These are phyloP conservation scores for Clarireedia sp. DNA, from an alignment of 2,329 filamentous ascomycete species.

Conservation along the genomic window DNA sequence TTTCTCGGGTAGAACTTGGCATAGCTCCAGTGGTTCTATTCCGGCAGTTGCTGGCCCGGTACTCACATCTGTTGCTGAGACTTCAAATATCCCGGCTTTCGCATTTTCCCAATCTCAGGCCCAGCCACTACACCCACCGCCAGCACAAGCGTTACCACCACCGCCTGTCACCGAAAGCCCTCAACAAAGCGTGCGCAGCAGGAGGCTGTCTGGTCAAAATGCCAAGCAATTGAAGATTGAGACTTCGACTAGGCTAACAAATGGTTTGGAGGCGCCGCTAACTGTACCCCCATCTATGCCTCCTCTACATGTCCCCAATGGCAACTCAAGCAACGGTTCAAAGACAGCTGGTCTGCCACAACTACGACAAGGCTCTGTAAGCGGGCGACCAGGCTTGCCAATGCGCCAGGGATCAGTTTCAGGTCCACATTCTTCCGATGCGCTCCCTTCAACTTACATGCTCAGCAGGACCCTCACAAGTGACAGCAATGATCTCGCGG, in stretches of 20 bases:
- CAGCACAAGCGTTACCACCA: constrained; percentile 27
- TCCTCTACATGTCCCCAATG: constrained; percentile 19
- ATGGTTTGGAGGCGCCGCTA: constrained; percentile 13
- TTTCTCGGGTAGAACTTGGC: constrained; percentile 70
- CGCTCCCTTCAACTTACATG: constrained; percentile 27
- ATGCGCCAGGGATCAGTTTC: constrained; percentile 24
- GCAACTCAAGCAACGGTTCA: constrained; percentile 14
- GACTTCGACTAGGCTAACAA: constrained; percentile 39
- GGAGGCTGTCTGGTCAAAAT: constrained; percentile 74
- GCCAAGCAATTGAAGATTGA: constrained; percentile 83
- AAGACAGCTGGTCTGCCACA: constrained; percentile 24
- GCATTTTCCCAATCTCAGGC: constrained; percentile 22
- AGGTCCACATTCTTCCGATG: constrained; percentile 24
- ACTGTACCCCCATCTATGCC: constrained; percentile 23
- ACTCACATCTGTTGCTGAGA: constrained; percentile 65
- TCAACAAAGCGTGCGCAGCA: constrained; percentile 55
- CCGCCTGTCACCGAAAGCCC: constrained; percentile 34
- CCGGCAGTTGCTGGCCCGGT: constrained; percentile 59
- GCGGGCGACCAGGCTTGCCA: constrained; percentile 19
- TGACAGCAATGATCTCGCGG: constrained; percentile 30
- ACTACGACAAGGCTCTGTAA: constrained; percentile 13
- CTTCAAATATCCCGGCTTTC: constrained; percentile 22
- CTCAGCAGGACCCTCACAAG: constrained; percentile 25
- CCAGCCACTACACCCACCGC: constrained; percentile 34
- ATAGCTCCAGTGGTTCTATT: constrained; percentile 69